These are phyloP conservation scores for Gossypium thurberi DNA, from an alignment of 345 rosid genomes.

Conservation along the genomic window DNA sequence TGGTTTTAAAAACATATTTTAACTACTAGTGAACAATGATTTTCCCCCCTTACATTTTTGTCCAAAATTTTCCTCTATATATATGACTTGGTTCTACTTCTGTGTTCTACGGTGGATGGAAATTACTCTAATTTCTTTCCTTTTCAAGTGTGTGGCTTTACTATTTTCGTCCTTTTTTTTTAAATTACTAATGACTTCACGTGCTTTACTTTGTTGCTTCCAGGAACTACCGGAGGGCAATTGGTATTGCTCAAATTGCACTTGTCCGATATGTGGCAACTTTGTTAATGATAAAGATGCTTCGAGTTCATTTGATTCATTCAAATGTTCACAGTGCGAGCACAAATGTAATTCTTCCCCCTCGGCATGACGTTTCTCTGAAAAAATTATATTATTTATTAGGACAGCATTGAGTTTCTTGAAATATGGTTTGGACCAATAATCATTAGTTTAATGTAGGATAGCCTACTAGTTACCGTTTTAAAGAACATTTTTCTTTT, in stretches of 20 bases:
- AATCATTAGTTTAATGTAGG: background rate
- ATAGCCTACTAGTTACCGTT: background rate
- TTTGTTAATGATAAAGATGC: constrained; percentile 53
- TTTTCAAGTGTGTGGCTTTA: no score
- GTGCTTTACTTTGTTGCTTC: constrained; percentile 10
- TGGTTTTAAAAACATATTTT: no score
- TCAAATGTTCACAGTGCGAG: constrained; percentile 81
- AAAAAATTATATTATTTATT: background rate
- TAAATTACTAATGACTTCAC: background rate
- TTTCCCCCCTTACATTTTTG: no score
- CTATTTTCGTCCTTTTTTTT: no score
- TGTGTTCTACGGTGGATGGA: no score
- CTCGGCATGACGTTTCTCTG: background rate
- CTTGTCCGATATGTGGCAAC: constrained; percentile 68
- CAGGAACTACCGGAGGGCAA: constrained; percentile 90
- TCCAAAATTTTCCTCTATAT: no score
- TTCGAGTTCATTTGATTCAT: constrained; percentile 32
- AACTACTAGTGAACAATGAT: no score
- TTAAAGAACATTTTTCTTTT: background rate
- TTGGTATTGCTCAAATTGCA: constrained; percentile 94
- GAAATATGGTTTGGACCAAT: background rate
- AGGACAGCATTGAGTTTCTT: constrained; percentile 14
- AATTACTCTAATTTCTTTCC: no score
- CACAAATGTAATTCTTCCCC: constrained; percentile 59
- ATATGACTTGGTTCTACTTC: no score